Evolutionary conservation across 306 rosid species (phyloP).

Genomic region (Geum urbanum): DNA sequence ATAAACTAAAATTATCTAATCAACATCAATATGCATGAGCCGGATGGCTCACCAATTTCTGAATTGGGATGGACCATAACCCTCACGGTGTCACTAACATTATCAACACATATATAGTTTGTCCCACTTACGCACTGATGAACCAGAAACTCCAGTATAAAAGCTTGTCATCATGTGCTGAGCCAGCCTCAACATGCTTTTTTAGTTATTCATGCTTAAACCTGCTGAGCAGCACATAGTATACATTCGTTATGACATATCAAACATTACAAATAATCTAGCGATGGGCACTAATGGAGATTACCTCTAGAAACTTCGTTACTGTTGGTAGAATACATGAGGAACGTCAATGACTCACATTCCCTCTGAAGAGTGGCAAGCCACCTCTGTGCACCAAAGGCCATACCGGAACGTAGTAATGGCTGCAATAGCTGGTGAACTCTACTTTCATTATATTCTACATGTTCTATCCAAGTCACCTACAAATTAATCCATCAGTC

Average conservation of each 20-base stretch:
- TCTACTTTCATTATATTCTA: constrained; percentile 60
- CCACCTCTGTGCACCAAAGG: constrained; percentile 87
- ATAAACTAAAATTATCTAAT: too few species aligned
- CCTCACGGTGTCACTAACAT: constrained; percentile 47
- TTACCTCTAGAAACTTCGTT: constrained; percentile 54
- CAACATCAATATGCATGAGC: neutral
- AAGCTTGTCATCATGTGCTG: constrained; percentile 71
- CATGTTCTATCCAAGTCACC: constrained; percentile 91
- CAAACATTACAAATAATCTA: constrained; percentile 16
- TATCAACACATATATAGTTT: constrained; percentile 35
- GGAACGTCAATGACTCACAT: constrained; percentile 55
- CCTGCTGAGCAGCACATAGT: constrained; percentile 27
- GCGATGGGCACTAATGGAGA: neutral
- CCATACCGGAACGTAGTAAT: constrained; percentile 52
- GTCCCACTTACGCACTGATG: constrained; percentile 56
- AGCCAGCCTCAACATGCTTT: constrained; percentile 59
- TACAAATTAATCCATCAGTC: constrained; percentile 30
- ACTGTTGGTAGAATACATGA: constrained; percentile 40
- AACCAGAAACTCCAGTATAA: constrained; percentile 62
- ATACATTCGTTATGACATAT: neutral
- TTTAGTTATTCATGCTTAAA: constrained; percentile 36
- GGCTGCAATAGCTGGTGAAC: constrained; percentile 59
- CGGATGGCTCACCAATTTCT: constrained; percentile 52
- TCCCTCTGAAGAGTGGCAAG: constrained; percentile 75
- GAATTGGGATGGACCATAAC: constrained; percentile 49